phyloP scores from a whole-genome alignment of 2,329 filamentous ascomycete species.

The Epichloe bromicola region DNA sequence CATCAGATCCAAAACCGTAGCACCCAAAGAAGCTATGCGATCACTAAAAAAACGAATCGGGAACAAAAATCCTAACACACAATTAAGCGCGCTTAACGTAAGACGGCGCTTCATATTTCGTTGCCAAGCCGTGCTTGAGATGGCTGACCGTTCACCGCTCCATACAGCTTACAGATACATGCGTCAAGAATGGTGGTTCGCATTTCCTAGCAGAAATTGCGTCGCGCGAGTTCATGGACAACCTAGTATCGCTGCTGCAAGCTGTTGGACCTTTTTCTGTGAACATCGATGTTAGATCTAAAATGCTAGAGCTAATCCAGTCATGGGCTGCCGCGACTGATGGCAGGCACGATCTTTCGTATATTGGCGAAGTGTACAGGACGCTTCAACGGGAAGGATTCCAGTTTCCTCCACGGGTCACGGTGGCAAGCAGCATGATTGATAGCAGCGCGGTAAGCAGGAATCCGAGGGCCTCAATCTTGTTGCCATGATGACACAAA shows the following conservation, averaged over 20 bases:
- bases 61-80: slow-evolving; percentile 95
- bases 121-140: not conserved
- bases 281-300: slow-evolving; percentile 74
- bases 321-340: slow-evolving; percentile 86
- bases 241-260: slow-evolving; percentile 79
- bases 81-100: slow-evolving; percentile 88
- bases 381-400: slow-evolving; percentile 74
- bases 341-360: slow-evolving; percentile 66
- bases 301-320: slow-evolving; percentile 89
- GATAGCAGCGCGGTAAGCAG: slow-evolving; percentile 77
- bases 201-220: slow-evolving; percentile 95
- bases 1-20: slow-evolving; percentile 93
- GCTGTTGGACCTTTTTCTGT: slow-evolving; percentile 60
- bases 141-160: not conserved
- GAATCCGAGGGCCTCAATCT: not conserved
- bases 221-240: slow-evolving; percentile 97
- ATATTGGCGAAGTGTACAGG: slow-evolving; percentile 80
- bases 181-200: slow-evolving; percentile 92
- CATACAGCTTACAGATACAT: slow-evolving; percentile 83
- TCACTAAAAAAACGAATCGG: slow-evolving; percentile 87
- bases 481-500: not conserved
- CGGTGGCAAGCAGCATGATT: slow-evolving; percentile 92
- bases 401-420: slow-evolving; percentile 73
- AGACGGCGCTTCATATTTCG: slow-evolving; percentile 8
- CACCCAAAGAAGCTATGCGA: slow-evolving; percentile 96